Base-by-base conservation (phyloP, 2,329 filamentous ascomycete genomes). In the Cladorrhinum sp. region DNA sequence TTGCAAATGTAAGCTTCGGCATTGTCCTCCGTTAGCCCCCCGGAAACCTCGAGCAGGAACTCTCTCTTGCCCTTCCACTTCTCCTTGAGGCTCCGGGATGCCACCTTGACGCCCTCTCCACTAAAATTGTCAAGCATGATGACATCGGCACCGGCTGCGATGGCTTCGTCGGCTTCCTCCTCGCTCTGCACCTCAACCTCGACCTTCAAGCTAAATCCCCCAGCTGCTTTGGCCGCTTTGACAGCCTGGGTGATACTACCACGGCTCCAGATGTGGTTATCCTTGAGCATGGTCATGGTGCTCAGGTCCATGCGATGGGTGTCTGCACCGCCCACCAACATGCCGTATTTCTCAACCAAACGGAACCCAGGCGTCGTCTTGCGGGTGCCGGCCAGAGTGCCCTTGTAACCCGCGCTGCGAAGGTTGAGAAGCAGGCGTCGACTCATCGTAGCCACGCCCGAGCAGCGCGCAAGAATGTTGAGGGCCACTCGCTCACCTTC, bases 41-140 rank as follows among this genome's bases (percentile, higher is more conserved):
- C 95, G 64, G 92, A 96, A 18, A 97, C 92, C 79, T 99, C 95
- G 36, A 99, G 82, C 71, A 98, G 74, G 67, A 96, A 92, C 57
- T 87, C 81, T 64, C 80, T 81, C 73, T 85, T 87, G 29, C 87
- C 89, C 60, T 83, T 84, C 91, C 92, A 98, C 67, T 87, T 85
- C 70, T 89, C 81, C 78, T 93, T 96, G 65, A 99, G 73, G 67
- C 83, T 87, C 71, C 77, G 82, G 13, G 93, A 91, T 0, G 92
- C 92, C 8, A 82, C 75, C 72, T 86, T 88, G 64, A 97, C 88
- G 0, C 87, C 91, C 1, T 91, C 88, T 0, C 89, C 86, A 0
- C 86, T 87, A 72, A 98, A 99, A 75, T 99, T 99, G 74, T 99
- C 95, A 62, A 99, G 78, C 95, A 99, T 99, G 63, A 99, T 87